phyloP scores from a whole-genome alignment of 2,329 filamentous ascomycete species.

The Didymella pomorum region DNA sequence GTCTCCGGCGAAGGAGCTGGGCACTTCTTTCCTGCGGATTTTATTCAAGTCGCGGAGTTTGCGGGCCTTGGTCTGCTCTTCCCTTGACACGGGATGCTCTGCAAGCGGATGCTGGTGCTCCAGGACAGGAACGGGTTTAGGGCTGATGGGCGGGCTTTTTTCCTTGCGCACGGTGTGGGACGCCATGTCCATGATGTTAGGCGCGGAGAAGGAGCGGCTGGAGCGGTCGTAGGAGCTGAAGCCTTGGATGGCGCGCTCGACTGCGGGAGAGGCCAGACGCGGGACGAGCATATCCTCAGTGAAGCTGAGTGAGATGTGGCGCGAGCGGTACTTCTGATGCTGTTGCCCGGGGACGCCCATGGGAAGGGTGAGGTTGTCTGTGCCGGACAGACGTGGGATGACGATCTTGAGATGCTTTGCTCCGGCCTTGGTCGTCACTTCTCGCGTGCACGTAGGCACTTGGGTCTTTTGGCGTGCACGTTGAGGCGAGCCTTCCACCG shows the following conservation, averaged over 20 bases:
- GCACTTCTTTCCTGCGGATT: slow-evolving; percentile 28
- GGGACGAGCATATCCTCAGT: slow-evolving; percentile 43
- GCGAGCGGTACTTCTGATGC: slow-evolving; percentile 21
- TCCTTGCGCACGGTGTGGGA: slow-evolving; percentile 24
- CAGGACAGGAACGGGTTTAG: slow-evolving; percentile 28
- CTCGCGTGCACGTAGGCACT: slow-evolving; percentile 37
- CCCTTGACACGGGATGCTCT: slow-evolving; percentile 21
- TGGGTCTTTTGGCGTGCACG: slow-evolving; percentile 24
- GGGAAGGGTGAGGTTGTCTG: slow-evolving; percentile 18
- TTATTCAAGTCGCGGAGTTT: slow-evolving; percentile 40
- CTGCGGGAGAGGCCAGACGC: slow-evolving; percentile 25
- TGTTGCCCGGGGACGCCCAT: slow-evolving; percentile 12
- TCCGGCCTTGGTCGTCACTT: slow-evolving; percentile 40
- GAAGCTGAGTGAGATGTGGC: slow-evolving; percentile 31
- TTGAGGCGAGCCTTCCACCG: slow-evolving; percentile 33
- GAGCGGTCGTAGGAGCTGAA: slow-evolving; percentile 16
- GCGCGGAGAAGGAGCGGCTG: slow-evolving; percentile 24
- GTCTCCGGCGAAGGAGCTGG: slow-evolving; percentile 8
- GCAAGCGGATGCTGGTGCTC: slow-evolving; percentile 40
- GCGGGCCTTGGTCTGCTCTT: slow-evolving; percentile 34
- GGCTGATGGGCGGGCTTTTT: slow-evolving; percentile 26
- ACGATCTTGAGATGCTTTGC: slow-evolving; percentile 43
- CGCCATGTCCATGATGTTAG: slow-evolving; percentile 16
- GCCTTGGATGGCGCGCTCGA: slow-evolving; percentile 21
- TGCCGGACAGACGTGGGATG: slow-evolving; percentile 29